Evolutionary conservation across 2,329 filamentous ascomycete species (phyloP), one percentile per base, ranked within the genome.

Genomic region (Dactylellina cionopaga): DNA sequence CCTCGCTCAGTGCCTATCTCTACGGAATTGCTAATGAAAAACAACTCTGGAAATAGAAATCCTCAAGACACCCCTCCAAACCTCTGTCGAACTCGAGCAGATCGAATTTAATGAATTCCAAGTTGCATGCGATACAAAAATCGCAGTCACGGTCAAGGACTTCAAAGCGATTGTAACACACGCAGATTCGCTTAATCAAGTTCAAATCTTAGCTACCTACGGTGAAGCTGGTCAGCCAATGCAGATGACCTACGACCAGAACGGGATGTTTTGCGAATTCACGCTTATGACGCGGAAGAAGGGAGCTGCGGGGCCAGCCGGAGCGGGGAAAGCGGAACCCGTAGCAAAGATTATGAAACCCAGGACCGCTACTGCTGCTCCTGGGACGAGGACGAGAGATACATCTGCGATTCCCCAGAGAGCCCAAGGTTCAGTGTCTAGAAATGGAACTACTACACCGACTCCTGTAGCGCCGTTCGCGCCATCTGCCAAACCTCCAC

Each of bases 61-160:
- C 9, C 77, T 85, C 31, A 85, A 85, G 75, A 83, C 85, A 52
- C 84, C 84, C 1, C 80, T 86, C 4, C 83, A 84, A 52, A 86
- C 84, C 5, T 82, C 83, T 37, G 83, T 86, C 17, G 80, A 83
- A 0, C 80, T 85, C 25, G 83, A 84, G 75, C 83, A 80, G 2
- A 80, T 81, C 33, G 84, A 85, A 66, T 85, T 85, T 65, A 83
- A 85, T 31, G 80, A 83, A 46, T 85, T 85, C 75, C 80, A 80
- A 55, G 83, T 83, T 33, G 81, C 84, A 55, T 79, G 83, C 31
- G 80, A 82, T 19, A 77, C 85, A 51, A 83, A 85, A 74, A 82
- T 85, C 71, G 80, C 83, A 43, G 83, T 85, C 76, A 84, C 81
- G 69, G 83, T 85, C 64, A 85, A 84, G 73, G 84, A 86, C 76